Evolutionary conservation across 202 grass and related monocot genomes (phyloP), one percentile per base, ranked within the genome.

Genomic region (Hordeum pubiflorum): DNA sequence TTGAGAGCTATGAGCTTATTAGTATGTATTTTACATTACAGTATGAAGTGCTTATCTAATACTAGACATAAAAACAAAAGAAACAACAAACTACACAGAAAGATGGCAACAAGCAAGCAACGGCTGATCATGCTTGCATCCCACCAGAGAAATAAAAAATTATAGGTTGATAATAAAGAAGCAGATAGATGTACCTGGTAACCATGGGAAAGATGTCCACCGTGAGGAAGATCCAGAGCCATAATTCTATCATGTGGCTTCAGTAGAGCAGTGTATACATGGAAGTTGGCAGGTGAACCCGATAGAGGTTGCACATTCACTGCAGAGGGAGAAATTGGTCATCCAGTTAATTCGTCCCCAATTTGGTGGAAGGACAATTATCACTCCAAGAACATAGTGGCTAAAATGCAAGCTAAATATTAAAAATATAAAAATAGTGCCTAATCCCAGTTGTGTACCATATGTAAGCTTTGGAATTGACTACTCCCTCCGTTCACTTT

Each of bases 181-280:
- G 70, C 27, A 66, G 34, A 87, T 77, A 58, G 59, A 82, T 66
- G 12, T 83, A 99, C 97, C 89, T 99, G 97, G 65, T 99, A 99
- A 75, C 97, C 97, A 86, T 99, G 97, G 86, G 97, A 99, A 87
- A 99, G 91, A 99, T 99, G 97, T 78, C 97, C 97, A 93, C 97
- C 97, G 54, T 99, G 97, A 79, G 97, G 97, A 81, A 99, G 87
- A 96, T 99, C 97, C 38, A 99, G 89, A 72, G 97, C 89, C 97
- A 99, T 99, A 69, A 99, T 99, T 81, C 97, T 91, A 14, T 99
- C 97, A 90, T 99, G 97, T 85, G 97, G 92, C 83, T 96, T 99
- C 87, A 96, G 85, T 24, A 99, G 85, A 0, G 92, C 97, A 10
- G 97, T 99, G 88, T 99, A 99, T 23, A 99, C 97, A 23, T 99